Evolutionary conservation across 768 basidiomycete species (phyloP).

Genomic region (Podaxis sp.): DNA sequence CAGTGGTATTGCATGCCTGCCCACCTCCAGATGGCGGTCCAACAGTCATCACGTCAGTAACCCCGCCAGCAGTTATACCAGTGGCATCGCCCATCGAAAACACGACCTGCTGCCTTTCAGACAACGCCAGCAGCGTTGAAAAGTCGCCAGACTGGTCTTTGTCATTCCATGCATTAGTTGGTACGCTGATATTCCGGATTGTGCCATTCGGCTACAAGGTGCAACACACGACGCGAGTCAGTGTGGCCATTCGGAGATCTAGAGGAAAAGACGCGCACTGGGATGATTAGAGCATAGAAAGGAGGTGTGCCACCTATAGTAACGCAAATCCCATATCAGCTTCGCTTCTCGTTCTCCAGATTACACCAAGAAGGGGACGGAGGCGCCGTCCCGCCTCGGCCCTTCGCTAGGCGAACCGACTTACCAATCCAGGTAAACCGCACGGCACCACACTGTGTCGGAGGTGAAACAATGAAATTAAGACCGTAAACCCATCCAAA

Average conservation of each 20-base stretch:
- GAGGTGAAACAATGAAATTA: conserved; percentile 20
- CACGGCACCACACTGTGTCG: conserved; percentile 25
- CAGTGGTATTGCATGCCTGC: conserved; percentile 21
- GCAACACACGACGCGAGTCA: background rate
- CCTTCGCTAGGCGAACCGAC: background rate
- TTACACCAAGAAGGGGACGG: background rate
- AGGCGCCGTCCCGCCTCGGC: background rate
- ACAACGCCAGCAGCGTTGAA: conserved; percentile 17
- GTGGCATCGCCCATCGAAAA: conserved; percentile 28
- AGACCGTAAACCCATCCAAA: conserved; percentile 17
- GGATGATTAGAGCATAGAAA: conserved; percentile 24
- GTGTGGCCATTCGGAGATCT: background rate
- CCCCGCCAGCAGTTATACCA: conserved; percentile 24
- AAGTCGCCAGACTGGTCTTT: conserved; percentile 19
- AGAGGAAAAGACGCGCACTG: conserved; percentile 16
- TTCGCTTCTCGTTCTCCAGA: background rate
- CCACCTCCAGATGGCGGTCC: conserved; percentile 17
- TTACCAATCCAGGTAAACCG: conserved; percentile 26
- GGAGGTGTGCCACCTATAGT: conserved; percentile 26
- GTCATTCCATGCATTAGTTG: conserved; percentile 18
- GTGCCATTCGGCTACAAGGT: conserved; percentile 21
- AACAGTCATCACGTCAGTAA: conserved; percentile 21
- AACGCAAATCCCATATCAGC: background rate
- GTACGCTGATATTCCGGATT: conserved; percentile 25
- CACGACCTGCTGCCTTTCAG: conserved; percentile 16